Evolutionary conservation across 371 early-diverging fungal species (phyloP).

Genomic region (Coemansia sp.): DNA sequence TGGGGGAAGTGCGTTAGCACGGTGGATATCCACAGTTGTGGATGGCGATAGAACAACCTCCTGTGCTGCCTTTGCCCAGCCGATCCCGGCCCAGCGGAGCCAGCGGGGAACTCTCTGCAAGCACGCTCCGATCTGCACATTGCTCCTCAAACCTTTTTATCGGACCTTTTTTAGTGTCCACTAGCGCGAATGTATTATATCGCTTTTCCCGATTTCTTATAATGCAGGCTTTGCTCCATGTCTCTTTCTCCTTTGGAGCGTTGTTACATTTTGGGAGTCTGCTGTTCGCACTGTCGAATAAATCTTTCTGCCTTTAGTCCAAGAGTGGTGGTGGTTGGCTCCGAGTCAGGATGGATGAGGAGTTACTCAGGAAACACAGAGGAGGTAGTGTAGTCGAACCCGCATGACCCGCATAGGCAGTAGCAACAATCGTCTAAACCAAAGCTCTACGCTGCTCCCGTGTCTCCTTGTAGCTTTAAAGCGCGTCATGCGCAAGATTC

Average conservation of each 20-base stretch:
- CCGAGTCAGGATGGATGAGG: background rate
- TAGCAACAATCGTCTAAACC: background rate
- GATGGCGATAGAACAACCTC: background rate
- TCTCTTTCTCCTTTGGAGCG: background rate
- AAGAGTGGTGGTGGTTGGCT: background rate
- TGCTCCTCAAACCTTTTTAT: background rate
- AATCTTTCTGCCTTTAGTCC: background rate
- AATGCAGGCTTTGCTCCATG: background rate
- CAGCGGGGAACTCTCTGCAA: background rate
- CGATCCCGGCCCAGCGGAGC: background rate
- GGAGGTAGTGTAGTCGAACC: background rate
- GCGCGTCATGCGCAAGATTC: slow-evolving; percentile 28
- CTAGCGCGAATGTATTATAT: slow-evolving; percentile 12
- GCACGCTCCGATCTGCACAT: background rate
- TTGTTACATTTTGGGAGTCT: background rate
- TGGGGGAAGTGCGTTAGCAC: background rate
- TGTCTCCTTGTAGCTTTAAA: slow-evolving; percentile 28
- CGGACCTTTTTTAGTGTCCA: background rate
- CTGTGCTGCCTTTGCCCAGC: slow-evolving; percentile 1
- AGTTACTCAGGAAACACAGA: background rate
- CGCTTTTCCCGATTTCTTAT: background rate
- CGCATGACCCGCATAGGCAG: background rate
- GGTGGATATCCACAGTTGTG: background rate
- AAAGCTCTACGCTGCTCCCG: background rate
- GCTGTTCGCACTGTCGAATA: background rate